Base-by-base conservation (phyloP, 2,329 filamentous ascomycete genomes). In the Ceratocystis cubensis region DNA sequence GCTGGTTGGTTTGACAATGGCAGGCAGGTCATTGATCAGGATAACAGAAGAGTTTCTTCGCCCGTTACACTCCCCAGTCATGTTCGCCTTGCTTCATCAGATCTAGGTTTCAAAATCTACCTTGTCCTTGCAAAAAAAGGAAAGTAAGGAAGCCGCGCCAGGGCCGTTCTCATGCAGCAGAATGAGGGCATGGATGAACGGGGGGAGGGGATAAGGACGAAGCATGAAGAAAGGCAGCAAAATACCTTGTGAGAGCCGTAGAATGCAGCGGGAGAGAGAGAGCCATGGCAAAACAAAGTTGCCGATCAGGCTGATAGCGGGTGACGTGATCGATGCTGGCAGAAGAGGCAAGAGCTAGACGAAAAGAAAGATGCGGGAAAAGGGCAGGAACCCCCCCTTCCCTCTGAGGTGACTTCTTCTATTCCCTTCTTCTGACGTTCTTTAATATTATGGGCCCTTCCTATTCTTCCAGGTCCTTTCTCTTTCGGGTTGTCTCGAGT, bases 131-230 rank as follows among this genome's bases (percentile, higher is more conserved):
- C 20, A n/a, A 59, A 17, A 30, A 17, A 59, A 59, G 56, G 28
- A 59, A 59, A 59, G 56, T 59, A 59, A 20, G 56, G 56, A 59
- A 59, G 37, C 56, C 33, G 56, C 17, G 30, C 28, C 56, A n/a
- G 25, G 56, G 28, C 56, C 7, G 56, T 59, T 59, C 28, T 59
- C 56, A 59, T 59, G 56, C 56, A 59, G 22, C 15, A 37, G 28
- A 59, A 20, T 17, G 8, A 57, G 53, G 25, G 33, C 53, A 57
- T 7, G 53, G 53, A 57, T 28, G 56, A 15, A 25, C 13, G 17
- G 17, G 56, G n/a, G n/a, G 6, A 28, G 22, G n/a, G 6, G 28
- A 25, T n/a, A 17, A 53, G 13, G 48, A 8, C n/a, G 17, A 20
- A 25, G 48, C 48, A 10, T 3, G 50, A 22, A 53, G n/a, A 41